Percentiles rank a stretch among this genome's conserved stretches.
These are phyloP conservation scores for Fennellomyces sp. DNA, from an alignment of 371 early-diverging fungal species.

Conservation along the genomic window DNA sequence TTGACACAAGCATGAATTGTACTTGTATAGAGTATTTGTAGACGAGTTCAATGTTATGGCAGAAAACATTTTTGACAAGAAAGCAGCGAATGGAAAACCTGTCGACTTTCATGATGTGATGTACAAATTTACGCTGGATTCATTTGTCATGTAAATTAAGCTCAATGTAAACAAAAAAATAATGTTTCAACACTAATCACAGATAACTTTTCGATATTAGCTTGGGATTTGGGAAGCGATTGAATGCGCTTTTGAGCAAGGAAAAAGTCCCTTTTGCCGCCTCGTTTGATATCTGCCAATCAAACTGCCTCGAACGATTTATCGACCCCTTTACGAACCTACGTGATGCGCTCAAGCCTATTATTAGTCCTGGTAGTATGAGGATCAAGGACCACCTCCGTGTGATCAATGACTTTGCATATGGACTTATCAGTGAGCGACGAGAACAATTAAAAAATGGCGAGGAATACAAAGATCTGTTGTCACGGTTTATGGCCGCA, in stretches of 20 bases:
- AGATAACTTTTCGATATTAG: background rate
- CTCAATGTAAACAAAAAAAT: no score
- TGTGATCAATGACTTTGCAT: constrained; percentile 52
- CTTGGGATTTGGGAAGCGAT: constrained; percentile 1
- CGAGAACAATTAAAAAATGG: constrained; percentile 24
- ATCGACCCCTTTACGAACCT: constrained; percentile 55
- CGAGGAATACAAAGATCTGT: constrained; percentile 54
- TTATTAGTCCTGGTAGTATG: constrained; percentile 28
- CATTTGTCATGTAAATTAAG: constrained; percentile 48
- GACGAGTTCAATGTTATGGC: constrained; percentile 30
- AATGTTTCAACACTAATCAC: background rate
- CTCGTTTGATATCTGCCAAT: constrained; percentile 53
- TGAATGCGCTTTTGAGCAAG: constrained; percentile 14
- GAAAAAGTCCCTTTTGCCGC: constrained; percentile 50
- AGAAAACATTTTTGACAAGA: constrained; percentile 30
- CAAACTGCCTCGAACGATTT: constrained; percentile 43
- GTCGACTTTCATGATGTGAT: constrained; percentile 66
- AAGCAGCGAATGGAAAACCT: constrained; percentile 26
- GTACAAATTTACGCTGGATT: constrained; percentile 61
- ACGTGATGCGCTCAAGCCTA: constrained; percentile 32
- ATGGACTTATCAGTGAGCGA: constrained; percentile 42
- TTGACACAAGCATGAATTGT: background rate
- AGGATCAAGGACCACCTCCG: constrained; percentile 47
- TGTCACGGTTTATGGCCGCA: constrained; percentile 65
- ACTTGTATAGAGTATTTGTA: constrained; percentile 37